Evolutionary conservation across 1,284 basidiomycete species (phyloP), one percentile per base, ranked within the genome.

Genomic region (Trichosporon sp.): DNA sequence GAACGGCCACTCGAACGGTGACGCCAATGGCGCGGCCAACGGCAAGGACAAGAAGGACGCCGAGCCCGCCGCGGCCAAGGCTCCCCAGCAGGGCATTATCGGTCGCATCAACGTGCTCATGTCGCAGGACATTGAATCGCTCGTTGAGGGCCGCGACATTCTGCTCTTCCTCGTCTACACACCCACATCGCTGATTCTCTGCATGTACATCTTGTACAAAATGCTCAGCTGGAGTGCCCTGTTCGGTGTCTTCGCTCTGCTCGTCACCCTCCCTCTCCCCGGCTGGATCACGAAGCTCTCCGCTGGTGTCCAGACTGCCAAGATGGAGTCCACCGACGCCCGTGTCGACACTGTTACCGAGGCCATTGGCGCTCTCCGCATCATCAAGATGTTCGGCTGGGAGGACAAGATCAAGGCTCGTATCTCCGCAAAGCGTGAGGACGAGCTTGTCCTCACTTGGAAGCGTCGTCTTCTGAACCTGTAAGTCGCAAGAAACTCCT

Each of bases 331-430:
- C 83, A 87, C 87, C 0, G 88, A 89, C 75, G 85, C 85, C 7
- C 84, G 88, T 56, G 85, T 88, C 1, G 86, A 88, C 74, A 78
- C 81, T 1, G 83, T 88, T 63, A 86, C 87, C 0, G 88, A 88
- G 79, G 70, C 78, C 4, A 68, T 80, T 26, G 75, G 76, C 4
- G 77, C 78, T 56, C 76, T 80, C 7, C 72, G 89, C 32, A 89
- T 90, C 86, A 84, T 90, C 81, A 91, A 91, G 81, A 86, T 91
- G 75, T 91, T 91, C 75, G 90, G 88, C 8, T 90, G 89, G 89
- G 89, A 90, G 77, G 81, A 82, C 19, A 86, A 87, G 74, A 87
- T 89, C 80, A 85, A 87, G 70, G 81, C 85, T 26, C 84, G 86
- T 66, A 84, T 90, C 51, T 82, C 85, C 14, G 85, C 85, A n/a